Evolutionary conservation across 1,284 basidiomycete species (phyloP), one percentile per base, ranked within the genome.

Genomic region (Earliella scabrosa): DNA sequence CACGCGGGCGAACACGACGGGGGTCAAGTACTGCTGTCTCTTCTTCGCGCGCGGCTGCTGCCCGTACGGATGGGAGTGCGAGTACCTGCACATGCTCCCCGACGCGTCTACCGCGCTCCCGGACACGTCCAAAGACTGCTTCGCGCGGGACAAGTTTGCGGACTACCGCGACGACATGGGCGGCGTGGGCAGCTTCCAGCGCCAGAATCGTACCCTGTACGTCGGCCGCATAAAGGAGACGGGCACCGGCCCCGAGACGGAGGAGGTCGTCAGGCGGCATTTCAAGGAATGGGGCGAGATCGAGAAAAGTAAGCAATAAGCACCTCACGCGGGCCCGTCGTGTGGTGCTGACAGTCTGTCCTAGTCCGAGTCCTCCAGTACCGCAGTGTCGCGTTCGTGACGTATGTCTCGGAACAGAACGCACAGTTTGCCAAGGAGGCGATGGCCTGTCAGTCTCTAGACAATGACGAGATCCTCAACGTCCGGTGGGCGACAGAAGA

Each of bases 101-200:
- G 85, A 93, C 54, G 83, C 88, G 0, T 70, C 78, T 50, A 77
- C 80, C 54, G 80, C 85, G 23, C 77, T 96, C 7, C 92, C 94
- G 0, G 96, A 98, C 73, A 89, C 90, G 45, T 95, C 95, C 4
- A 92, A 95, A 70, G 97, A 99, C 73, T 95, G 95, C 71, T 99
- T 99, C 70, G 95, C 95, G 0, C 82, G 97, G 52, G 95, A 98
- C 77, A 98, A 98, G 77, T 97, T 98, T 73, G 82, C 95, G 1
- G 95, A 96, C 72, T 99, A 98, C 76, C 82, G 97, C 62, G 97
- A 99, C 72, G 97, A 99, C 74, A 99, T 99, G 97, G 97, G 97
- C 65, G 97, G 97, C 72, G 97, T 98, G 23, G 97, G 97, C 20
- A 94, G 92, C 52, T 98, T 99, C 76, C 92, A 90, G 68, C 79